Evolutionary conservation across 2,329 filamentous ascomycete species (phyloP).

Genomic region (Alternaria sp.): DNA sequence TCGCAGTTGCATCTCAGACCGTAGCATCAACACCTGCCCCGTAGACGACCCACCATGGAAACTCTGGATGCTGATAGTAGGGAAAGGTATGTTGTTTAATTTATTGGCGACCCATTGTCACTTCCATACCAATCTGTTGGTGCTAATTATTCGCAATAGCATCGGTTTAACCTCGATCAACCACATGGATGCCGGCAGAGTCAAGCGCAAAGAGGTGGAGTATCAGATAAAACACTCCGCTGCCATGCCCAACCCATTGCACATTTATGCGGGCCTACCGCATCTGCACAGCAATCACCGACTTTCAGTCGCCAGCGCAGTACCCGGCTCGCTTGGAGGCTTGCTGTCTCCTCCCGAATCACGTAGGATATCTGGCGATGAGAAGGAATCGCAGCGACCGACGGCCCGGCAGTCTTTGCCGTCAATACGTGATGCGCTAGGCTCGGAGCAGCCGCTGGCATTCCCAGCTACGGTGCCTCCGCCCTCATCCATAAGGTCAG

Average conservation of each 20-base stretch:
- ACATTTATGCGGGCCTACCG: conserved; percentile 58
- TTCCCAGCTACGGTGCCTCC: conserved; percentile 48
- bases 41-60: conserved; percentile 49
- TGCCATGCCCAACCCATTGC: conserved; percentile 53
- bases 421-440: conserved; percentile 77
- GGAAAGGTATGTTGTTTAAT: conserved; percentile 54
- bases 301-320: conserved; percentile 51
- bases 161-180: conserved; percentile 59
- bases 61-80: conserved; percentile 50
- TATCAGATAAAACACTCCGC: conserved; percentile 52
- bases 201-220: conserved; percentile 58
- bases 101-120: conserved; percentile 2
- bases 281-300: conserved; percentile 55
- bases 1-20: conserved; percentile 18
- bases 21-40: conserved; percentile 4
- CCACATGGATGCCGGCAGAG: conserved; percentile 57
- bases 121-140: conserved; percentile 5
- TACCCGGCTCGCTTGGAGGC: conserved; percentile 57
- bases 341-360: conserved; percentile 74
- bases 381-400: conserved; percentile 58
- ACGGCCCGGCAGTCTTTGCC: conserved; percentile 72
- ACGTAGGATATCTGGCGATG: conserved; percentile 69
- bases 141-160: conserved; percentile 45
- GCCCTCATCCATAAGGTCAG: conserved; percentile 38
- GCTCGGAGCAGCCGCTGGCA: conserved; percentile 58